Evolutionary conservation across 2,329 filamentous ascomycete species (phyloP).

Genomic region (Trichophyton rubrum): DNA sequence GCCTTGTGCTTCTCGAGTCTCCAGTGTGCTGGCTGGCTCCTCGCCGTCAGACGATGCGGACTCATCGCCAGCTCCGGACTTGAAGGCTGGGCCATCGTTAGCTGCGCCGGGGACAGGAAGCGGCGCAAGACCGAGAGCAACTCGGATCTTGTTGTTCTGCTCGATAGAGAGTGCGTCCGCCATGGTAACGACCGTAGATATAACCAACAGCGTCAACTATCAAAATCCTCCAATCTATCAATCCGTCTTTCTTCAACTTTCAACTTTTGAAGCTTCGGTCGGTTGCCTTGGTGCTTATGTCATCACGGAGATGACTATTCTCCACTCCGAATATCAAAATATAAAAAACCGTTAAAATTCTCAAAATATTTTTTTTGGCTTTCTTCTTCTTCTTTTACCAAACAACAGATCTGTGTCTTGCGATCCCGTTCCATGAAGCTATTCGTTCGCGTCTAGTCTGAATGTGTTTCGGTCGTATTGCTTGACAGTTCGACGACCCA

Average conservation of each 20-base stretch:
- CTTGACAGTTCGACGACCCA: constrained; percentile 76
- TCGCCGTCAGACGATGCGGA: constrained; percentile 42
- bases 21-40: constrained; percentile 68
- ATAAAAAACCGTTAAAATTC: constrained; percentile 4
- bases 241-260: neutral
- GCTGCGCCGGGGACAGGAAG: constrained; percentile 63
- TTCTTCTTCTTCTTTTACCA: constrained; percentile 27
- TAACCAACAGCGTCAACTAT: neutral
- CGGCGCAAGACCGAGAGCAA: constrained; percentile 79
- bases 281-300: neutral
- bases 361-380: constrained; percentile 6
- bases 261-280: neutral
- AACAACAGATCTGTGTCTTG: constrained; percentile 71
- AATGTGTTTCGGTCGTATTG: constrained; percentile 58
- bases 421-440: constrained; percentile 49
- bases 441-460: constrained; percentile 8
- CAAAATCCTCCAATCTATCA: neutral
- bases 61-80: constrained; percentile 36
- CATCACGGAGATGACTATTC: neutral
- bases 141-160: constrained; percentile 84
- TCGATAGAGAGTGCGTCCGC: constrained; percentile 60
- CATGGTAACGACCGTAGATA: constrained; percentile 21
- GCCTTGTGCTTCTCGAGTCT: constrained; percentile 44
- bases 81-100: constrained; percentile 45
- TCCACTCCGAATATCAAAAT: neutral